Conservation (phyloP, 257 asterid species). For the Solanum rostratum region DNA sequence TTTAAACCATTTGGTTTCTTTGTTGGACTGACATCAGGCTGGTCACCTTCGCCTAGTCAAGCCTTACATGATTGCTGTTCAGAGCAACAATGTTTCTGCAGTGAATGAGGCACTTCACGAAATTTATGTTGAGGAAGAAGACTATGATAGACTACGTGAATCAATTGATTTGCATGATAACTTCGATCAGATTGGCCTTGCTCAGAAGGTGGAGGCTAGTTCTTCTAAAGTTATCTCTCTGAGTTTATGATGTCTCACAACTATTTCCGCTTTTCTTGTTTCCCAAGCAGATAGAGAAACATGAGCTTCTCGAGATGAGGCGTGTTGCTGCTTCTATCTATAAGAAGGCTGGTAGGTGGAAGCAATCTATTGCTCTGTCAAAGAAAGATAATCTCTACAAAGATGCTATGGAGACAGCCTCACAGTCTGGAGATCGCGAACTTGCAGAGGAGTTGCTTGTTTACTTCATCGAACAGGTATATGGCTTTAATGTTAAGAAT, state of each 20-base stretch:
- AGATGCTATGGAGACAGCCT: slow-evolving; percentile 99
- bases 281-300: slow-evolving; percentile 82
- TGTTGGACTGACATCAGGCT: slow-evolving; percentile 42
- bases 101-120: slow-evolving; percentile 95
- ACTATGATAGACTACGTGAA: slow-evolving; percentile 91
- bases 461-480: slow-evolving; percentile 91
- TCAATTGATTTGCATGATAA: slow-evolving; percentile 87
- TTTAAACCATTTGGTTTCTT: slow-evolving; percentile 9
- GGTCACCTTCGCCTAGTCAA: slow-evolving; percentile 88
- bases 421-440: slow-evolving; percentile 99
- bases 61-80: slow-evolving; percentile 99
- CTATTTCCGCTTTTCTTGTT: neutral
- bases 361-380: slow-evolving; percentile 89
- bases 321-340: slow-evolving; percentile 98
- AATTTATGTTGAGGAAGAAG: slow-evolving; percentile 98
- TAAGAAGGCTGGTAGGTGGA: slow-evolving; percentile 99
- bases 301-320: slow-evolving; percentile 99
- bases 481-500: neutral
- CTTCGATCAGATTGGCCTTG: slow-evolving; percentile 98
- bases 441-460: slow-evolving; percentile 99
- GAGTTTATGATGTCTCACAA: slow-evolving; percentile 3
- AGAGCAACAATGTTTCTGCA: slow-evolving; percentile 96
- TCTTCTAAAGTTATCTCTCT: neutral
- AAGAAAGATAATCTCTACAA: slow-evolving; percentile 93
- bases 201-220: slow-evolving; percentile 66